Base-by-base conservation (phyloP, 805 yeast genomes). In the Saturnispora halmiae region DNA sequence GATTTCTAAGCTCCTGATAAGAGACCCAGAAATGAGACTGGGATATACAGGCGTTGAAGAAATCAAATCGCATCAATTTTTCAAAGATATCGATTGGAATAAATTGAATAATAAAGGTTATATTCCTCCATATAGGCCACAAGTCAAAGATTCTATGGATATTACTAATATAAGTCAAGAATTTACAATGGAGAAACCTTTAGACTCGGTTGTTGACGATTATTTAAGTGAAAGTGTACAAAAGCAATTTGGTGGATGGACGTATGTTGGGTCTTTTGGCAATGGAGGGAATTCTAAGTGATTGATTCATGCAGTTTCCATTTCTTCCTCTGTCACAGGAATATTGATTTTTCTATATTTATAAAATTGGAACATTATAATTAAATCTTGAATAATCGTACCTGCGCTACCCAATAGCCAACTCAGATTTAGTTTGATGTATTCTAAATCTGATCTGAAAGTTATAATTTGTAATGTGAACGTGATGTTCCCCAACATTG, bases 201-300 rank as follows among this genome's bases (percentile, higher is more conserved):
- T 85, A 50, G 98, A 92, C 59, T 83, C 95, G 46, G 96, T 92
- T 10, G 96, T 88, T 14, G 94, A 88, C 58, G 94, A 85, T 55
- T 85, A 74, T 51, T 70, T 92, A 47, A 83, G 94, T 54, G 97
- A 87, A 52, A 77, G 88, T 52, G 96, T 92, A n/a, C 98, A 92
- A 62, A 78, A 82, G 58, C 97, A 92, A 64, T 92, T 92, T 68
- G 97, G 96, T 35, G 97, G 98, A 6, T 92, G 98, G 98, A 90
- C 97, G 2, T 90, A 88, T 61, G 84, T 80, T 36, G 94, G 92
- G 2, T 56, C 61, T 41, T 59, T 52, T 45, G 49, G 50, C 26
- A 50, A 44, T 11, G 43, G 44, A 19, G 36, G 27, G 34, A 7
- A n/a, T n/a, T n/a, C 19, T 19, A 8, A 22, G 16, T 22, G 18